Conservation (phyloP, 2,329 filamentous ascomycete genomes). For the Penicillium hordei region DNA sequence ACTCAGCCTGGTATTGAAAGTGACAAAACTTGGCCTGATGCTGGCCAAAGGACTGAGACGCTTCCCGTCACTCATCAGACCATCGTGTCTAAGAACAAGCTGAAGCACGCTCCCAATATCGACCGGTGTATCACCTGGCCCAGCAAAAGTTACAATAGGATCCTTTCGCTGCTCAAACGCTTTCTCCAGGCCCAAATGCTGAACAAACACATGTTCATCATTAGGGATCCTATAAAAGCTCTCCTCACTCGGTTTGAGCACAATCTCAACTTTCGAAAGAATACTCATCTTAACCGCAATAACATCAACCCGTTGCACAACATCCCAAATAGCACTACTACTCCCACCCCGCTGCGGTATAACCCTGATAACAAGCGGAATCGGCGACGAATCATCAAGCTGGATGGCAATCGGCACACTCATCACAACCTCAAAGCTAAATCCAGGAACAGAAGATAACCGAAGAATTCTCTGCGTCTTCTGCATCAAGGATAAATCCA, state of each 20-base stretch:
- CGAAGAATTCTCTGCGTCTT: constrained; percentile 36
- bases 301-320: constrained; percentile 15
- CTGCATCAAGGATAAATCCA: constrained; percentile 35
- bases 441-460: constrained; percentile 34
- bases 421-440: constrained; percentile 29
- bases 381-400: constrained; percentile 14
- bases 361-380: constrained; percentile 19
- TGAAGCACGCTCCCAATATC: constrained; percentile 18
- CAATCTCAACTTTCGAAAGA: constrained; percentile 7
- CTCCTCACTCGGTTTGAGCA: constrained; percentile 15
- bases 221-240: background rate
- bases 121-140: constrained; percentile 8
- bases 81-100: constrained; percentile 15
- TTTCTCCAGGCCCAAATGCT: constrained; percentile 11
- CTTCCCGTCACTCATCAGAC: constrained; percentile 3
- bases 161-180: constrained; percentile 1
- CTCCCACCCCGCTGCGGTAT: background rate
- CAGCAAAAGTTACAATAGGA: constrained; percentile 5
- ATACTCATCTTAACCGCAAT: constrained; percentile 13
- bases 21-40: constrained; percentile 20
- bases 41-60: background rate
- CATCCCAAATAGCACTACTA: constrained; percentile 13
- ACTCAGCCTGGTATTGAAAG: constrained; percentile 18
- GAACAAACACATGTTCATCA: background rate
- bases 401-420: constrained; percentile 30